phyloP scores from a whole-genome alignment of 2,329 filamentous ascomycete species.

The Pseudocercospora pini-densiflorae region DNA sequence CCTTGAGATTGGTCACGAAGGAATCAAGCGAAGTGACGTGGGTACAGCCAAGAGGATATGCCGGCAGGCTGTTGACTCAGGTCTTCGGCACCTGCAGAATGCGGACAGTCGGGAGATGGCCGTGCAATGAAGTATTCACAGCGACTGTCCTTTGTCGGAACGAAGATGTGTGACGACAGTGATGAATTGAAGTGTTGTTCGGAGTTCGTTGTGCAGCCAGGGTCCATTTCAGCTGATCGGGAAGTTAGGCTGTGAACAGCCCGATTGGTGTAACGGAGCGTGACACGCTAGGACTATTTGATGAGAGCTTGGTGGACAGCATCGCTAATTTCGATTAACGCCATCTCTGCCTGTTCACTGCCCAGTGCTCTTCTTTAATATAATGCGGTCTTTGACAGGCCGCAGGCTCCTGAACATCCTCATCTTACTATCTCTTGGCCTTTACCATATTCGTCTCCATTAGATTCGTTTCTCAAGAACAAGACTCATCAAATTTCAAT shows the following conservation, averaged over 20 bases:
- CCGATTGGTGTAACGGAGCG: slow-evolving; percentile 4
- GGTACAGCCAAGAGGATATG: not conserved
- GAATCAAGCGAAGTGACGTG: not conserved
- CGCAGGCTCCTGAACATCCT: slow-evolving; percentile 1
- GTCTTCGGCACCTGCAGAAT: not conserved
- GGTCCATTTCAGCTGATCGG: not conserved
- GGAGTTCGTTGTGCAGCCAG: not conserved
- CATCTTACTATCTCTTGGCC: not conserved
- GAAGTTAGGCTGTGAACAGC: not conserved
- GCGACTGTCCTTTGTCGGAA: not conserved
- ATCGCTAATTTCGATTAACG: slow-evolving; percentile 3
- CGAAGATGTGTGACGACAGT: not conserved
- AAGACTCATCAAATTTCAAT: not conserved
- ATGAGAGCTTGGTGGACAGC: not conserved
- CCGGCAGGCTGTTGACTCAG: not conserved
- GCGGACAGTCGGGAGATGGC: not conserved
- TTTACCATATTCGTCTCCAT: slow-evolving; percentile 3
- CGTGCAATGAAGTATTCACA: not conserved
- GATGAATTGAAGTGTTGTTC: not conserved
- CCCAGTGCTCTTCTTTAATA: not conserved
- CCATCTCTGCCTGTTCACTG: not conserved
- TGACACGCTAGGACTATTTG: not conserved
- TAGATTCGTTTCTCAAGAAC: not conserved
- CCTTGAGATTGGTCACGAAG: not conserved
- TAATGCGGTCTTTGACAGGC: slow-evolving; percentile 2